Evolutionary conservation across 2,329 filamentous ascomycete genomes (phyloP), one percentile per base, ranked within the genome.

Genomic region (Dichotomopilus funicola): DNA sequence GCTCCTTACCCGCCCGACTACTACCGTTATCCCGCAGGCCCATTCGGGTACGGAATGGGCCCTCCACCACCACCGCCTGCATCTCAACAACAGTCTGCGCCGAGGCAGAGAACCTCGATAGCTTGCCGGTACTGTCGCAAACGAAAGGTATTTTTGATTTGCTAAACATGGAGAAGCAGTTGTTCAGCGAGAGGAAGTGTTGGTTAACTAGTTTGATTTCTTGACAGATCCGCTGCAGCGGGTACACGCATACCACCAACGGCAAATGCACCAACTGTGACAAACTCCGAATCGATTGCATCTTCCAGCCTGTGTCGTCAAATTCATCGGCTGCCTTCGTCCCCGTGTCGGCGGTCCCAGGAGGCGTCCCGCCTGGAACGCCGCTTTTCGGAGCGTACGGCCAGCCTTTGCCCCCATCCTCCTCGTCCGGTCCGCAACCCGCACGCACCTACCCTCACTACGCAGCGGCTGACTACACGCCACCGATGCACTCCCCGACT

Each of bases 231-330:
- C 78, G 80, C 40, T 83, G 80, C 70, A 83, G 79, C 58, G 80
- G 80, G 34, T 82, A 82, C 59, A 76, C 80, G 56, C 81, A 79
- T 59, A 79, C 78, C 0, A 77, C 78, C 0, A 80, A 80, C 19
- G 80, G 80, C 9, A 81, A 82, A 60, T 83, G 80, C 61, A 76
- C 79, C 53, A 83, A 83, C 62, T 83, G 80, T 62, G 78, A 80
- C 41, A 79, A 81, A 59, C 81, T 82, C 70, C 80, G 80, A 49
- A 81, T 83, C 61, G 80, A 83, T 58, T 83, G 80, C 57, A 75
- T 83, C 11, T 83, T 83, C 57, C 80, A 83, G 63, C 80, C 80
- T 0, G 80, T 83, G 1, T 81, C 78, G 4, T 78, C 76, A 0
- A 77, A 78, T 9, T 75, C 76, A 41, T 78, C 78, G 5, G 80